Conservation (phyloP, 306 rosid species). For the Rubus idaeus region DNA sequence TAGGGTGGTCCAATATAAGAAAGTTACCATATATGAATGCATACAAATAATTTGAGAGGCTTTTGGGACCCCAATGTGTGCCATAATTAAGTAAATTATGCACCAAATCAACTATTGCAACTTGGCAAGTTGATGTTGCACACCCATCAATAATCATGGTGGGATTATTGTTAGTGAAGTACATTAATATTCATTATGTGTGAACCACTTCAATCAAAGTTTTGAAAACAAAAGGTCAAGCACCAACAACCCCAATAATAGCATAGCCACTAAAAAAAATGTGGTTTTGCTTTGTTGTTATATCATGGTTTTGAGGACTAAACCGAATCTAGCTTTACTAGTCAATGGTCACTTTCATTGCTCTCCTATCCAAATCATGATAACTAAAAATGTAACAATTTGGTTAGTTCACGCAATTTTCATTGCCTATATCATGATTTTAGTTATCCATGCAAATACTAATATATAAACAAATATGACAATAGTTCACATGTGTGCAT, state of each 20-base stretch:
- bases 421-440: neutral
- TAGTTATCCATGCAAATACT: constrained; percentile 14
- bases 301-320: neutral
- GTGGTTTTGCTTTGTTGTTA: constrained; percentile 3
- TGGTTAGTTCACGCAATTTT: neutral
- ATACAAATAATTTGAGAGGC: neutral
- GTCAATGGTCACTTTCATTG: constrained; percentile 8
- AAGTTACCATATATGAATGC: neutral
- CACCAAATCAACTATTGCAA: neutral
- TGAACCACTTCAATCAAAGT: neutral
- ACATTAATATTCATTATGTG: neutral
- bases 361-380: neutral
- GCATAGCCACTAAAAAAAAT: neutral
- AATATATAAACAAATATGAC: neutral
- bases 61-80: neutral
- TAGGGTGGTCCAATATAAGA: constrained; percentile 1
- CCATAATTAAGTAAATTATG: neutral
- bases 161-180: neutral
- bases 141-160: neutral
- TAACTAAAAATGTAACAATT: neutral
- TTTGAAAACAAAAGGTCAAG: neutral
- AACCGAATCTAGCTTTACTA: neutral
- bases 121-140: neutral
- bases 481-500: neutral
- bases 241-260: neutral